These are phyloP conservation scores for Aspergillus jensenii DNA, from an alignment of 2,329 filamentous ascomycete genomes.

Conservation along the genomic window DNA sequence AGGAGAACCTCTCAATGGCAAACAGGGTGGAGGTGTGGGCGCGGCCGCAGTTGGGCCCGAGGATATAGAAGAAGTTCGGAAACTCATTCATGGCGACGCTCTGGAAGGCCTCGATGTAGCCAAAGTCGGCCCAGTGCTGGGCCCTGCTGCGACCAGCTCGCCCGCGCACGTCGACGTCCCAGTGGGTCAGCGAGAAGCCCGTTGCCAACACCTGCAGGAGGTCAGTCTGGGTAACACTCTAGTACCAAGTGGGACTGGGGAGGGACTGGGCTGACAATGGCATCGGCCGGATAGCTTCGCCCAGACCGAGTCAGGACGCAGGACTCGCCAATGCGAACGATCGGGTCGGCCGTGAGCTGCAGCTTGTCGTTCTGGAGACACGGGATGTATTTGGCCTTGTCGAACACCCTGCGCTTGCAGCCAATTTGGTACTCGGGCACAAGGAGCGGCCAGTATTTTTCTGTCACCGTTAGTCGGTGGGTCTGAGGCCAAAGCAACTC, in stretches of 20 bases:
- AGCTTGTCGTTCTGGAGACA: slow-evolving; percentile 8
- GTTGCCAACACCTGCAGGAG: slow-evolving; percentile 18
- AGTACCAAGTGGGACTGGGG: not conserved
- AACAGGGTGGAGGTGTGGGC: slow-evolving; percentile 18
- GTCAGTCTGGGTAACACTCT: not conserved
- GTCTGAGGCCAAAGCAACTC: no score
- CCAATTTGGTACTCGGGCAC: slow-evolving; percentile 21
- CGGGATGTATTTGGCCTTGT: slow-evolving; percentile 9
- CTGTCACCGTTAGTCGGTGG: not conserved
- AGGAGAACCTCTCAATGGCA: slow-evolving; percentile 16
- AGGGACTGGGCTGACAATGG: slow-evolving; percentile 9
- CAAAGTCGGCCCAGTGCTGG: slow-evolving; percentile 20
- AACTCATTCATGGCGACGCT: slow-evolving; percentile 23
- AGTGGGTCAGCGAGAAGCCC: slow-evolving; percentile 17
- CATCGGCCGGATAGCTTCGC: not conserved
- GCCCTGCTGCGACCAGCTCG: slow-evolving; percentile 14
- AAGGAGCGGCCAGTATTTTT: slow-evolving; percentile 21
- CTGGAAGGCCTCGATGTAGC: slow-evolving; percentile 21
- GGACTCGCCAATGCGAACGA: not conserved
- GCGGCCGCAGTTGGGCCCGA: slow-evolving; percentile 20
- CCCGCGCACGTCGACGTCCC: slow-evolving; percentile 3
- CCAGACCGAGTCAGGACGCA: slow-evolving; percentile 4
- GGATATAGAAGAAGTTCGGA: slow-evolving; percentile 25
- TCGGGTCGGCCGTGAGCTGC: slow-evolving; percentile 11
- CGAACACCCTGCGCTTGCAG: slow-evolving; percentile 20